Conservation (phyloP, 257 asterid genomes). For the Solanum etuberosum region DNA sequence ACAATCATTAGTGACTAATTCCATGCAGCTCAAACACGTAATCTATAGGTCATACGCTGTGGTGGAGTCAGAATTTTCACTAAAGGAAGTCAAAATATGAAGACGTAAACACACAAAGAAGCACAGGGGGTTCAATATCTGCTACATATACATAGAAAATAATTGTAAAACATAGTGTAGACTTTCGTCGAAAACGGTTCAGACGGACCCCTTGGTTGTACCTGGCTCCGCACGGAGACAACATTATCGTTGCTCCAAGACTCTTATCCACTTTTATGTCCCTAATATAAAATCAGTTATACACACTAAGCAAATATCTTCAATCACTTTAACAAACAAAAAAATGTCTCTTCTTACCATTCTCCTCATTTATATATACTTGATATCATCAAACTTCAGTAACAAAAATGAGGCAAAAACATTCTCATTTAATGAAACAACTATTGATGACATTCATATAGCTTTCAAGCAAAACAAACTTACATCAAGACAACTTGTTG, state of each 20-base stretch:
- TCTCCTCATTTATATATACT: not conserved
- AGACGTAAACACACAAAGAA: no score
- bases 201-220: not conserved
- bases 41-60: not conserved
- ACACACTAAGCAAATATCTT: not conserved
- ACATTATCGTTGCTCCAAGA: not conserved
- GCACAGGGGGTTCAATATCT: no score
- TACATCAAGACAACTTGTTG: slow-evolving; percentile 29
- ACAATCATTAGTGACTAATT: not conserved
- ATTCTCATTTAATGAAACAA: slow-evolving; percentile 42
- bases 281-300: not conserved
- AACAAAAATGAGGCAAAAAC: not conserved
- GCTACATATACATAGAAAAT: no score
- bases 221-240: not conserved
- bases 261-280: not conserved
- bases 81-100: no score
- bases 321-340: not conserved
- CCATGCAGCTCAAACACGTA: not conserved
- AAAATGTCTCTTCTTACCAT: not conserved
- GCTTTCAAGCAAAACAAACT: slow-evolving; percentile 24
- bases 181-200: no score
- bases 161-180: no score
- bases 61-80: not conserved
- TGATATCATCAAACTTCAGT: not conserved
- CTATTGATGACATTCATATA: slow-evolving; percentile 20